Conservation (phyloP, 257 asterid species). For the Verbena officinalis region DNA sequence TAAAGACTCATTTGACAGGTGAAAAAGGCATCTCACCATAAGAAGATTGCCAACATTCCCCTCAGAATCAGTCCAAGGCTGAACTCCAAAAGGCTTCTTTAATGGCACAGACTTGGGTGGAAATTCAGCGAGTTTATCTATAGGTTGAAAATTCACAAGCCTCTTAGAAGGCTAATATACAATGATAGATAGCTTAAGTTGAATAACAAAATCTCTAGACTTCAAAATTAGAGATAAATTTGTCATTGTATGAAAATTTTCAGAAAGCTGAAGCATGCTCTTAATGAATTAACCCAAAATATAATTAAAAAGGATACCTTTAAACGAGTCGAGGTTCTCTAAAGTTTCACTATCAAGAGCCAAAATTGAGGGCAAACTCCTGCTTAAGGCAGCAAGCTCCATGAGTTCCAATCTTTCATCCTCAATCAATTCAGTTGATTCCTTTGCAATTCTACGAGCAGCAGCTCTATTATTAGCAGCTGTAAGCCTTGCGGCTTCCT, state of each 20-base stretch:
- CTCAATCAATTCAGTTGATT: slow-evolving; percentile 70
- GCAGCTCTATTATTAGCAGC: slow-evolving; percentile 85
- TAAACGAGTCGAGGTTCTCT: slow-evolving; percentile 56
- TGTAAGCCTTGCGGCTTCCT: slow-evolving; percentile 85
- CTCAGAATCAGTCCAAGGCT: slow-evolving; percentile 85
- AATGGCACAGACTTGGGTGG: slow-evolving; percentile 64
- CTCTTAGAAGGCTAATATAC: slow-evolving; percentile 20
- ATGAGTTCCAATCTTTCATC: slow-evolving; percentile 83
- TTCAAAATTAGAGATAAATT: background rate
- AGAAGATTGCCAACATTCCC: slow-evolving; percentile 70
- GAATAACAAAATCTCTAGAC: background rate
- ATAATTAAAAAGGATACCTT: slow-evolving; percentile 50
- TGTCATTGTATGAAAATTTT: background rate
- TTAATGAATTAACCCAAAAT: slow-evolving; percentile 12
- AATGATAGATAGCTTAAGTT: slow-evolving; percentile 17
- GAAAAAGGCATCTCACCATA: slow-evolving; percentile 62
- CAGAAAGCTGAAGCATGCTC: background rate
- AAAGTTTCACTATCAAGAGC: slow-evolving; percentile 68
- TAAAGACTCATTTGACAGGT: slow-evolving; percentile 13
- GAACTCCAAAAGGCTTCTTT: slow-evolving; percentile 67
- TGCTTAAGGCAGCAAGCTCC: slow-evolving; percentile 74
- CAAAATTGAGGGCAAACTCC: slow-evolving; percentile 62
- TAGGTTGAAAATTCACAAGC: slow-evolving; percentile 32
- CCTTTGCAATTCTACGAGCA: slow-evolving; percentile 88
- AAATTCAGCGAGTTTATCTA: slow-evolving; percentile 71